These are phyloP conservation scores for Scleroderma citrinum DNA, from an alignment of 768 basidiomycete genomes.

Conservation along the genomic window DNA sequence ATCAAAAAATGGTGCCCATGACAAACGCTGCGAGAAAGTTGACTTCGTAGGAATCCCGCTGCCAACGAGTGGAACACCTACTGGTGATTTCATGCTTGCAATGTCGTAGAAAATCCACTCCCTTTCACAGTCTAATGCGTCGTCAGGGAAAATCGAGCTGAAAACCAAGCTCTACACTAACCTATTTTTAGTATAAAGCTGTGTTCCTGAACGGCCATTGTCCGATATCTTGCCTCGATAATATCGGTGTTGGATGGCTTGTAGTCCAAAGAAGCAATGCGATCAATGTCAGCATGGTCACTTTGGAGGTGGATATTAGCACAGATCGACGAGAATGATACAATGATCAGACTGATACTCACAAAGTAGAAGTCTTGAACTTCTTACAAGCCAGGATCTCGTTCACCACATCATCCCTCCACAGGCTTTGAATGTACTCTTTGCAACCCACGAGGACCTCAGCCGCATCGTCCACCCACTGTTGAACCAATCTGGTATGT, in stretches of 20 bases:
- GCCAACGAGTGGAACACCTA: too few species aligned
- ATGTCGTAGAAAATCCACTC: conserved; percentile 84
- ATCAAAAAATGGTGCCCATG: conserved; percentile 80
- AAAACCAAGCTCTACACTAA: conserved; percentile 22
- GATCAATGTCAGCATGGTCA: conserved; percentile 63
- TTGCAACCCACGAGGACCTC: conserved; percentile 55
- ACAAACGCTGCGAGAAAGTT: conserved; percentile 44
- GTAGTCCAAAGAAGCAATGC: conserved; percentile 56
- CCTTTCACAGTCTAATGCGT: conserved; percentile 45
- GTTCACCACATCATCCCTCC: conserved; percentile 59
- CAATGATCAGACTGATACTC: conserved; percentile 32
- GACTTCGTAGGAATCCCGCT: neutral
- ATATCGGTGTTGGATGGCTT: conserved; percentile 73
- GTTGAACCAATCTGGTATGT: conserved; percentile 13
- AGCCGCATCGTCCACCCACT: conserved; percentile 44
- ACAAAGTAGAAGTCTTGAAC: conserved; percentile 85
- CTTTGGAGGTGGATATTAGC: conserved; percentile 29
- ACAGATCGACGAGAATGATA: too few species aligned
- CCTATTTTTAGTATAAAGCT: conserved; percentile 61
- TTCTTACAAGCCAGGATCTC: conserved; percentile 51
- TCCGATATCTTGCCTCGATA: conserved; percentile 70
- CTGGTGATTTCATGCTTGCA: conserved; percentile 65
- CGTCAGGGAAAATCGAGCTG: neutral
- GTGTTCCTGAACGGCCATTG: conserved; percentile 77
- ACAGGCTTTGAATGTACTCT: conserved; percentile 62